Percentiles rank a stretch among this genome's conserved stretches.
These are phyloP conservation scores for Scedosporium minutisporum DNA, from an alignment of 2,329 filamentous ascomycete species.

Conservation along the genomic window DNA sequence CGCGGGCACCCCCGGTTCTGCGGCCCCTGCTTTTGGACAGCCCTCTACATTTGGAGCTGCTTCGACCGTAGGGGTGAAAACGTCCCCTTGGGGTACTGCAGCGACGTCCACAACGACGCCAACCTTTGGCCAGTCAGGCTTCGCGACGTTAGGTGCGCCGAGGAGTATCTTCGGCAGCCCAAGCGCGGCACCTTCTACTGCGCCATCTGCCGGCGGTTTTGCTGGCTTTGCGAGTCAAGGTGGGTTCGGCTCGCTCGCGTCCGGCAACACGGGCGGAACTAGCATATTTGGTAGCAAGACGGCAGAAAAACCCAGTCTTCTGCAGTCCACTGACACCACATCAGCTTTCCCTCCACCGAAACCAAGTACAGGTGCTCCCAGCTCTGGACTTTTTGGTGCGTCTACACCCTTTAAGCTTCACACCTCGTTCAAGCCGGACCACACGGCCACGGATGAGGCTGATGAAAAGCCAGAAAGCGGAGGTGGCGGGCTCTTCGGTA, in stretches of 20 bases:
- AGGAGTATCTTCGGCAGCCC: constrained; percentile 29
- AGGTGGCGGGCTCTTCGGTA: constrained; percentile 24
- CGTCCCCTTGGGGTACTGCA: constrained; percentile 43
- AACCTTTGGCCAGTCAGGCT: constrained; percentile 45
- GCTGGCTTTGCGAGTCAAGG: constrained; percentile 43
- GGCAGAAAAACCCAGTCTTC: constrained; percentile 13
- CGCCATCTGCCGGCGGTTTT: constrained; percentile 35
- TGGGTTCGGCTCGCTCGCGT: constrained; percentile 43
- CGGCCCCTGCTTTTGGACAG: constrained; percentile 23
- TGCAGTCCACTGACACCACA: constrained; percentile 20
- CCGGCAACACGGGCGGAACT: constrained; percentile 14
- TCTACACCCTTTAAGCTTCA: constrained; percentile 56
- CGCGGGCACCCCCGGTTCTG: constrained; percentile 25
- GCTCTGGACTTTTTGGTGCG: constrained; percentile 26
- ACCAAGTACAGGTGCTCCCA: constrained; percentile 24
- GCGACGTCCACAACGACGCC: constrained; percentile 19
- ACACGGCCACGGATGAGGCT: constrained; percentile 51
- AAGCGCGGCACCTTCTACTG: constrained; percentile 13
- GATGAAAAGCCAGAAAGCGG: constrained; percentile 36
- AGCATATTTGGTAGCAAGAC: constrained; percentile 20
- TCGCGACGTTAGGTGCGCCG: constrained; percentile 8
- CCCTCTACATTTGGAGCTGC: constrained; percentile 43
- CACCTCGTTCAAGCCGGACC: constrained; percentile 58
- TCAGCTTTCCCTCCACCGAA: constrained; percentile 28
- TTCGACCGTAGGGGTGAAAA: constrained; percentile 34